These are phyloP conservation scores for Talaromyces atroroseus DNA, from an alignment of 2,329 filamentous ascomycete species.

Conservation along the genomic window DNA sequence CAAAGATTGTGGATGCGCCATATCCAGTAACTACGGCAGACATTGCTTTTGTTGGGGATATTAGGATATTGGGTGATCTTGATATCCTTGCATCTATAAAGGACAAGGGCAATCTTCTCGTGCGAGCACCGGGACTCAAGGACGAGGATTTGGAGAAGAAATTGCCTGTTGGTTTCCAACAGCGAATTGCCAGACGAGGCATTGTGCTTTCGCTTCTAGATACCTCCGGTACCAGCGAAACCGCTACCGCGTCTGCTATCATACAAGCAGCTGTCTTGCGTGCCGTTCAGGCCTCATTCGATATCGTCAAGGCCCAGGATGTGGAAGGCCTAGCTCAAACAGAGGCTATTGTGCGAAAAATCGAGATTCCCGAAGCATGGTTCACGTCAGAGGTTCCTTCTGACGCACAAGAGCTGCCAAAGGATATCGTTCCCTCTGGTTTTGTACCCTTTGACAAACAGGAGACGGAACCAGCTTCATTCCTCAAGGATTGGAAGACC, in stretches of 20 bases:
- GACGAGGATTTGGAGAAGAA: slow-evolving; percentile 86
- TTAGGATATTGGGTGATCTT: slow-evolving; percentile 73
- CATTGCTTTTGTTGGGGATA: slow-evolving; percentile 69
- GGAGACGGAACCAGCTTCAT: slow-evolving; percentile 60
- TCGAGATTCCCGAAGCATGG: slow-evolving; percentile 79
- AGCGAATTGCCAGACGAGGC: slow-evolving; percentile 63
- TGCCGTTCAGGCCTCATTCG: slow-evolving; percentile 62
- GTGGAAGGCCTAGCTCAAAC: slow-evolving; percentile 59
- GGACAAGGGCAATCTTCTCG: slow-evolving; percentile 63
- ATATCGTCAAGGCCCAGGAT: slow-evolving; percentile 62
- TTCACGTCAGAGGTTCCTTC: slow-evolving; percentile 54
- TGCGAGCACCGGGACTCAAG: slow-evolving; percentile 74
- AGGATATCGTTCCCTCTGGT: slow-evolving; percentile 68
- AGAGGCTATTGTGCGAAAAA: slow-evolving; percentile 61
- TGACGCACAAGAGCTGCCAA: slow-evolving; percentile 46
- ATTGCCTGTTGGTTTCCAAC: slow-evolving; percentile 64
- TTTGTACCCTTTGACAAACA: slow-evolving; percentile 75
- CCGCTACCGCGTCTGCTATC: slow-evolving; percentile 63
- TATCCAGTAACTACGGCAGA: slow-evolving; percentile 77
- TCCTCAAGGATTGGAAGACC: slow-evolving; percentile 72
- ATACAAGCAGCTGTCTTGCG: slow-evolving; percentile 79
- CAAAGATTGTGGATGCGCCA: slow-evolving; percentile 76
- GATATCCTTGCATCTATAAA: slow-evolving; percentile 68
- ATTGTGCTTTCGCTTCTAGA: slow-evolving; percentile 73
- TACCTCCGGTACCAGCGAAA: slow-evolving; percentile 59